Percentiles rank a stretch among this genome's conserved stretches.
Conservation (phyloP, 441 rosid genomes). For the Rhodomyrtus psidioides region DNA sequence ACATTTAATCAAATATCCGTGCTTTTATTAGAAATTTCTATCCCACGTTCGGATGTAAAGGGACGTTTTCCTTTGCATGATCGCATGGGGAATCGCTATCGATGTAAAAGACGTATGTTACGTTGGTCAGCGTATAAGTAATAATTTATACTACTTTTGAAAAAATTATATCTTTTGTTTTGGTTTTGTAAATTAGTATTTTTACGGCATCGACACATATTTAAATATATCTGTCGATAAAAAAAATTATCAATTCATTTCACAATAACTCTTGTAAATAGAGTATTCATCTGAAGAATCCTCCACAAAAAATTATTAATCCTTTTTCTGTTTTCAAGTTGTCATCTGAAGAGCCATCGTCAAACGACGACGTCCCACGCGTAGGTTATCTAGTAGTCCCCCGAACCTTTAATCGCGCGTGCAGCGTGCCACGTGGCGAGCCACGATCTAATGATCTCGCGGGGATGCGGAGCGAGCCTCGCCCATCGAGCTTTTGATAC, state of each 20-base stretch:
- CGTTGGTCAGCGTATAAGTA: neutral
- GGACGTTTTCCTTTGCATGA: neutral
- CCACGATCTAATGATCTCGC: constrained; percentile 13
- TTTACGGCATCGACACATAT: neutral
- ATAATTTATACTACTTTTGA: neutral
- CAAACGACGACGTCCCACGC: neutral
- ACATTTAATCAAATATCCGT: neutral
- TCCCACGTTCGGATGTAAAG: neutral
- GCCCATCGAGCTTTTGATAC: constrained; percentile 38
- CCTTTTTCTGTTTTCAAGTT: too few relatives aligned
- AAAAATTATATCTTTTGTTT: neutral
- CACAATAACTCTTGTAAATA: neutral
- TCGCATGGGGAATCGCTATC: too few relatives aligned
- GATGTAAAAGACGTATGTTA: too few relatives aligned
- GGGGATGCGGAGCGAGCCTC: constrained; percentile 9
- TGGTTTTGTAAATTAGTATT: neutral
- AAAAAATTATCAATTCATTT: neutral
- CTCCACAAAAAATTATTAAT: neutral
- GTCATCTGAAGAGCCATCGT: neutral
- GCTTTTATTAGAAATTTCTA: neutral
- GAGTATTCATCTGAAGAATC: neutral
- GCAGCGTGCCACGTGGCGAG: constrained; percentile 23
- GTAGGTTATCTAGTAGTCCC: neutral
- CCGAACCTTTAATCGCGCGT: neutral
- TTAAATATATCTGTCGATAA: neutral